These are phyloP conservation scores for Pleurotus eryngii DNA, from an alignment of 768 basidiomycete genomes.

Conservation along the genomic window DNA sequence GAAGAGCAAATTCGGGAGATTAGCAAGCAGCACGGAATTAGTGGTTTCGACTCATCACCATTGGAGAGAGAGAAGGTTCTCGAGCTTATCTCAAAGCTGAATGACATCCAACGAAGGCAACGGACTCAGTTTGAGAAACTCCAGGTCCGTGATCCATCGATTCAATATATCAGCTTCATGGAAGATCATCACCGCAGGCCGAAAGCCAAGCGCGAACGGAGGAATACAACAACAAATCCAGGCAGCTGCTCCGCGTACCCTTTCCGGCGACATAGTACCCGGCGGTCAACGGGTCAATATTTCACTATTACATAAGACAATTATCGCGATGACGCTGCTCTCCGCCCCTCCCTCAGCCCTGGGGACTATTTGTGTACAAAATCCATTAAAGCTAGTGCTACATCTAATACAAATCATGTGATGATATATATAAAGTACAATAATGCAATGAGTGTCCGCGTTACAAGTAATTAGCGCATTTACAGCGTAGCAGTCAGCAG, in stretches of 20 bases:
- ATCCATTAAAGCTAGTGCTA: too few species aligned
- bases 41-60: conserved; percentile 68
- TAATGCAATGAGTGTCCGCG: too few species aligned
- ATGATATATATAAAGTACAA: too few species aligned
- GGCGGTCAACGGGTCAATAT: too few species aligned
- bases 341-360: too few species aligned
- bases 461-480: too few species aligned
- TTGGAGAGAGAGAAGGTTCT: conserved; percentile 68
- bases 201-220: conserved; percentile 56
- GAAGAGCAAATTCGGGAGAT: conserved; percentile 74
- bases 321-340: too few species aligned
- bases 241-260: conserved; percentile 50
- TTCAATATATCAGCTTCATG: neutral
- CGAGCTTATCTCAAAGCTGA: conserved; percentile 68
- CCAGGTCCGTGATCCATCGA: conserved; percentile 43
- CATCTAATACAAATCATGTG: too few species aligned
- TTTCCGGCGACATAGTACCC: conserved; percentile 63
- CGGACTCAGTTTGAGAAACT: conserved; percentile 62
- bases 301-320: too few species aligned
- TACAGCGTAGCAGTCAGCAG: neutral
- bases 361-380: too few species aligned
- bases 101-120: conserved; percentile 60
- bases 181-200: conserved; percentile 27
- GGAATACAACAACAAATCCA: conserved; percentile 61
- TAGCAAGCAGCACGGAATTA: conserved; percentile 63